Percentiles rank a stretch among this genome's conserved stretches.
Evolutionary conservation across 148 eudicot genomes (phyloP).

Genomic region (Salicornia ramosissima): DNA sequence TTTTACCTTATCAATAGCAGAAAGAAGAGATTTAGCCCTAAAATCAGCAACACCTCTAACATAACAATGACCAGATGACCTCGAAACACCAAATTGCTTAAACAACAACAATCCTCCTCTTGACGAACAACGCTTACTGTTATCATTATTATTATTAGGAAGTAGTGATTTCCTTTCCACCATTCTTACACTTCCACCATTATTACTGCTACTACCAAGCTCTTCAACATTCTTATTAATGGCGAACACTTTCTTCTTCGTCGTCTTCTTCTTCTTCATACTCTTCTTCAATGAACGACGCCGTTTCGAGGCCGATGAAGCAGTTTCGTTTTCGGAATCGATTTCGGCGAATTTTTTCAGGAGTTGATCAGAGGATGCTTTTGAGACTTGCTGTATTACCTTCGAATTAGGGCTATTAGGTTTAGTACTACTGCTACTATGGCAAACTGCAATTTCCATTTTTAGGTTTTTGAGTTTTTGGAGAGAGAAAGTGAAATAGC

Average conservation of each 20-base stretch:
- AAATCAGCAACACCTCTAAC: slow-evolving; percentile 27
- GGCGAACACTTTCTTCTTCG: neutral
- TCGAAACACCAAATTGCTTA: slow-evolving; percentile 41
- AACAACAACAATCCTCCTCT: slow-evolving; percentile 19
- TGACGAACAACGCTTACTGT: slow-evolving; percentile 18
- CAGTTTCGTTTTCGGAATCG: slow-evolving; percentile 32
- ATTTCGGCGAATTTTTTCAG: slow-evolving; percentile 64
- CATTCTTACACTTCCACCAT: slow-evolving; percentile 13
- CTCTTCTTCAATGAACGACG: neutral
- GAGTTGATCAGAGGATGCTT: slow-evolving; percentile 69
- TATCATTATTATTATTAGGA: slow-evolving; percentile 20
- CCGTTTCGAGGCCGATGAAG: slow-evolving; percentile 37
- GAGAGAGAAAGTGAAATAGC: too few species aligned
- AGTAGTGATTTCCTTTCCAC: slow-evolving; percentile 56
- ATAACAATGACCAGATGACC: slow-evolving; percentile 23
- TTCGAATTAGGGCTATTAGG: slow-evolving; percentile 13
- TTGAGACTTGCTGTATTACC: slow-evolving; percentile 59
- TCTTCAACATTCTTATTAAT: neutral
- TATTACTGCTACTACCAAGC: neutral
- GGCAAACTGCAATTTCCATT: neutral
- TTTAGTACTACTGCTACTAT: slow-evolving; percentile 8
- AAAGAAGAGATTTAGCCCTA: slow-evolving; percentile 43
- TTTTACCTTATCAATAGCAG: slow-evolving; percentile 67
- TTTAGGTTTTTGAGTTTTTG: neutral
- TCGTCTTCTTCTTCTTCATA: slow-evolving; percentile 2